Base-by-base conservation (phyloP, 805 yeast species). In the Debaryomyces maramus region DNA sequence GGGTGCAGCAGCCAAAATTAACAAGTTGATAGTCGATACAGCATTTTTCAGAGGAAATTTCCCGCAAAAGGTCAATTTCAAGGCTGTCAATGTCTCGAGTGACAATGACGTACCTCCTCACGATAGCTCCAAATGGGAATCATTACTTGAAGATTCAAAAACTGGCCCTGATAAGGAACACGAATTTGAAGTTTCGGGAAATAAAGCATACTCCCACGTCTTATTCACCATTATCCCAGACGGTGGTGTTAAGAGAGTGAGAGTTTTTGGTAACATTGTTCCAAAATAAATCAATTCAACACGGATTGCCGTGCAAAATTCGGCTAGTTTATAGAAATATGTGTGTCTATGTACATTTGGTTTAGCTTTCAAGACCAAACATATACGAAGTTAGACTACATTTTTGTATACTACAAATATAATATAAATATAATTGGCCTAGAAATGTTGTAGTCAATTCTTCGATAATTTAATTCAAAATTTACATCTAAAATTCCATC, bases 21-120 rank as follows among this genome's bases (percentile, higher is more conserved):
- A 73, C 18, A 70, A 76, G 42, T 64, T 90, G 27, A 74, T 85
- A 5, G 78, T 91, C 27, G 98, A 91, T 61, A 91, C 99, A 7
- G 96, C 96, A 3, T 91, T 88, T 63, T 91, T 80, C 72, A 75
- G 95, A 60, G 99, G 99, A 16, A 91, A 91, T 67, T 91, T 82
- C 75, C 99, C 99, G 0, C 95, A 89, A 63, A 75, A 70, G 50
- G 63, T 90, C 47, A 69, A 77, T 34, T 67, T 90, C n/a, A 81
- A 86, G 55, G 97, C 81, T 2, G 57, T 82, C 36, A 55, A 58
- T 8, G 57, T 54, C 7, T 39, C 35, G 4, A 50, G 44, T 17
- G 66, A 61, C 18, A 44, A 49, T 6, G 63, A 63, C 7, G 63
- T 66, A 6, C 71, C 80, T 2, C 65, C 70, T 5, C 55, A 60